These are phyloP conservation scores for Russula emetica DNA, from an alignment of 768 basidiomycete species.

Conservation along the genomic window DNA sequence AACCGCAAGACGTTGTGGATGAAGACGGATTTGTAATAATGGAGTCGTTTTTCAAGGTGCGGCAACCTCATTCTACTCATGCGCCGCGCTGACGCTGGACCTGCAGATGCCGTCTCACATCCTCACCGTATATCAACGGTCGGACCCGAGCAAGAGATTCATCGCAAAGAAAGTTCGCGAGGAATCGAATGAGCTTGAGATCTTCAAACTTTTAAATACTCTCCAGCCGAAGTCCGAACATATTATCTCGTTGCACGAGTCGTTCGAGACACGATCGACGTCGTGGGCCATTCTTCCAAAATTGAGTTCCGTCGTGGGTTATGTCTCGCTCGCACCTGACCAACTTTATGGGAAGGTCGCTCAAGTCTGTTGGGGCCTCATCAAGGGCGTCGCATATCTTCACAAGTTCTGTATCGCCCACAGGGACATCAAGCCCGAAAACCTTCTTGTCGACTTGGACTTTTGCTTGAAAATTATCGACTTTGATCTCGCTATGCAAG, in stretches of 20 bases:
- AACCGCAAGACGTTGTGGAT: background rate
- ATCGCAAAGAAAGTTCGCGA: background rate
- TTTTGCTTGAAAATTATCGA: too few relatives aligned
- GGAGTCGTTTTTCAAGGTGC: background rate
- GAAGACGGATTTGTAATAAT: background rate
- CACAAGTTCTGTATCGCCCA: background rate
- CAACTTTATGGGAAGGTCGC: background rate
- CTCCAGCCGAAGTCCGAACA: background rate
- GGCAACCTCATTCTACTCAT: background rate
- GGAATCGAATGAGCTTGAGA: background rate
- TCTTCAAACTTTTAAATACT: background rate
- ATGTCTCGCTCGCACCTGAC: background rate
- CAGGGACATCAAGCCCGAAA: too few relatives aligned
- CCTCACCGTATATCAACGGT: too few relatives aligned
- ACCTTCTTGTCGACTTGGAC: too few relatives aligned
- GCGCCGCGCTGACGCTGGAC: background rate
- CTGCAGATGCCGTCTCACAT: background rate
- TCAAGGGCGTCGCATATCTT: background rate
- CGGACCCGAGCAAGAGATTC: background rate
- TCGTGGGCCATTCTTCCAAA: background rate
- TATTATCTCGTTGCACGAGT: background rate
- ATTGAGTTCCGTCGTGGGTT: background rate
- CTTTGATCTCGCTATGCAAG: background rate
- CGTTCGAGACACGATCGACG: background rate
- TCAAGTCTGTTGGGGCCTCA: background rate